A percentile compares a stretch with the other conserved stretches of the same genome.
Conservation (phyloP, 2,329 filamentous ascomycete species). For the Pseudopithomyces chartarum region DNA sequence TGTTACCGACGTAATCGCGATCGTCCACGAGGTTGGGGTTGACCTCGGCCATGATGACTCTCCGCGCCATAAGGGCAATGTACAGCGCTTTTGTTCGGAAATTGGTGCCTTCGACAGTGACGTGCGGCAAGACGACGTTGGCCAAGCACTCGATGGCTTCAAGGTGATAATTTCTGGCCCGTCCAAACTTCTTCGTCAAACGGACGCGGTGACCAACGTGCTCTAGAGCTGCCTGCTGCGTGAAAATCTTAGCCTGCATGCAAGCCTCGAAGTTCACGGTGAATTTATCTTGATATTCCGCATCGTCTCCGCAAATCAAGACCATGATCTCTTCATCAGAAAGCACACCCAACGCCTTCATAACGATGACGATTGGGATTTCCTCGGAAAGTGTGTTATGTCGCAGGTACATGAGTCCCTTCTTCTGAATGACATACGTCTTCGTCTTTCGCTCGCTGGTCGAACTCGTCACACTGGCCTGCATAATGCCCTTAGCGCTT, state of each 20-base stretch:
- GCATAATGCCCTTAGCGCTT: slow-evolving; percentile 90
- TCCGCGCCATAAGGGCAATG: slow-evolving; percentile 95
- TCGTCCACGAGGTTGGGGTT: slow-evolving; percentile 91
- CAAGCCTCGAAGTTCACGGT: slow-evolving; percentile 94
- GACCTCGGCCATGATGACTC: slow-evolving; percentile 91
- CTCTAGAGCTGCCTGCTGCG: slow-evolving; percentile 93
- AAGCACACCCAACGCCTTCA: slow-evolving; percentile 92
- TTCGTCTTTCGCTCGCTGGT: slow-evolving; percentile 98
- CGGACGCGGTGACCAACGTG: slow-evolving; percentile 81
- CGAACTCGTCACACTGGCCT: slow-evolving; percentile 89
- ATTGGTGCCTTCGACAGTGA: slow-evolving; percentile 87
- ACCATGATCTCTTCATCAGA: slow-evolving; percentile 95
- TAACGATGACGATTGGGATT: slow-evolving; percentile 89
- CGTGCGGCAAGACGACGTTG: slow-evolving; percentile 92
- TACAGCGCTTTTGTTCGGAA: slow-evolving; percentile 98
- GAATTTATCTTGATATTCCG: slow-evolving; percentile 91
- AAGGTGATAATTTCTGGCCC: slow-evolving; percentile 75
- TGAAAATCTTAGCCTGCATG: slow-evolving; percentile 78
- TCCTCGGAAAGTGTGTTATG: slow-evolving; percentile 94
- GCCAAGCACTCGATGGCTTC: slow-evolving; percentile 92
- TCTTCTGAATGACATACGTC: slow-evolving; percentile 93
- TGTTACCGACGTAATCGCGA: slow-evolving; percentile 97
- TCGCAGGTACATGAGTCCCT: slow-evolving; percentile 84
- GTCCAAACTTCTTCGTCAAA: slow-evolving; percentile 72
- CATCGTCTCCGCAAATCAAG: slow-evolving; percentile 85